These are phyloP conservation scores for Lichina pygmaea DNA, from an alignment of 495 filamentous ascomycete genomes.

Conservation along the genomic window DNA sequence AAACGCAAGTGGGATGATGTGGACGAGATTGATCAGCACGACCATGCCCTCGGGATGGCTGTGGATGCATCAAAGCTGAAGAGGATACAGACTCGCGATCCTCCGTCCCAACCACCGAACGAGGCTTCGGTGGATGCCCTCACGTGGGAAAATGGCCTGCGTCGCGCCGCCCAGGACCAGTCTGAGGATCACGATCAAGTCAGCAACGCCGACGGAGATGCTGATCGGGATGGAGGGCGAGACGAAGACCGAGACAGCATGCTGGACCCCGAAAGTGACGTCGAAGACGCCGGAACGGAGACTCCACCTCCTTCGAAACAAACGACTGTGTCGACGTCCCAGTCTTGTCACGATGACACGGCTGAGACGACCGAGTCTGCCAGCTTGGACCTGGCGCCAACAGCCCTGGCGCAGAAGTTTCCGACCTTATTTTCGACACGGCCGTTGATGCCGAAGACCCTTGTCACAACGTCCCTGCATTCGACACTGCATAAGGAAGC, in stretches of 20 bases:
- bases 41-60: slow-evolving; percentile 30
- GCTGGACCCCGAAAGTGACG: slow-evolving; percentile 26
- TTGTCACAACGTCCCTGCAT: slow-evolving; percentile 72
- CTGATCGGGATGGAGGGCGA: slow-evolving; percentile 19
- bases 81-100: too few relatives aligned
- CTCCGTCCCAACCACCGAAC: too few relatives aligned
- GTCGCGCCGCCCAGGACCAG: too few relatives aligned
- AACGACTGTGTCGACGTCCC: not conserved
- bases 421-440: slow-evolving; percentile 51
- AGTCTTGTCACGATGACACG: not conserved
- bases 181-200: slow-evolving; percentile 5
- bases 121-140: too few relatives aligned
- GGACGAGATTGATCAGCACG: slow-evolving; percentile 34
- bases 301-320: too few relatives aligned
- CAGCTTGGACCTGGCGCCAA: slow-evolving; percentile 14
- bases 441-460: slow-evolving; percentile 39
- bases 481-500: slow-evolving; percentile 66
- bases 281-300: slow-evolving; percentile 10
- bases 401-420: slow-evolving; percentile 23
- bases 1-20: slow-evolving; percentile 87
- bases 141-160: too few relatives aligned
- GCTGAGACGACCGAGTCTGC: slow-evolving; percentile 4
- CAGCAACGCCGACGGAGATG: slow-evolving; percentile 17
- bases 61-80: slow-evolving; percentile 28
- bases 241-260: slow-evolving; percentile 49